A percentile compares a stretch with the other conserved stretches of the same genome.
Conservation (phyloP, 2,329 filamentous ascomycete species). For the Fusarium nodosum region DNA sequence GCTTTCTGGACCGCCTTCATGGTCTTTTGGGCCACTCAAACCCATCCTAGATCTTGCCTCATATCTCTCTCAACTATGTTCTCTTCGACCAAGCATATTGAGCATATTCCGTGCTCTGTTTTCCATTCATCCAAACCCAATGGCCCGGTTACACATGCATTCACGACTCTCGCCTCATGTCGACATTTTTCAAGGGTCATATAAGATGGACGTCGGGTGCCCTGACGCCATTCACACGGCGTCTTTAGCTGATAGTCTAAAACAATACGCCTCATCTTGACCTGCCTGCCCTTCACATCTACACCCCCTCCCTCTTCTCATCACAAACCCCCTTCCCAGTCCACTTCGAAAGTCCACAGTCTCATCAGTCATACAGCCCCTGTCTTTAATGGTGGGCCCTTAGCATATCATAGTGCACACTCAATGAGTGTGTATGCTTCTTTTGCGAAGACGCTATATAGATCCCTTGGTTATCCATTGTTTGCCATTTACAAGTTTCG, state of each 20-base stretch:
- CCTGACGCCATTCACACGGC: conserved; percentile 44
- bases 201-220: conserved; percentile 19
- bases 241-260: conserved; percentile 42
- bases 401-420: conserved; percentile 38
- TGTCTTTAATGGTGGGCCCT: conserved; percentile 44
- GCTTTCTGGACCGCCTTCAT: conserved; percentile 26
- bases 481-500: conserved; percentile 43
- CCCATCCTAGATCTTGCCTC: conserved; percentile 37
- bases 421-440: conserved; percentile 36
- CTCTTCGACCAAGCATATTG: conserved; percentile 18
- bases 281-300: conserved; percentile 36
- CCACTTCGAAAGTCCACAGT: conserved; percentile 29
- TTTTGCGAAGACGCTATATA: conserved; percentile 45
- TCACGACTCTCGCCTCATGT: conserved; percentile 14
- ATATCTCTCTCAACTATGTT: conserved; percentile 16
- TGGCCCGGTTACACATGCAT: conserved; percentile 29
- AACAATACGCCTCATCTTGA: conserved; percentile 48
- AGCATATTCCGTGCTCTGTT: neutral
- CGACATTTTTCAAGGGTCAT: conserved; percentile 18
- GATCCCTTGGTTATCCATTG: conserved; percentile 45
- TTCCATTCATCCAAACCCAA: conserved; percentile 9
- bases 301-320: conserved; percentile 38
- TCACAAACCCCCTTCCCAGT: conserved; percentile 31
- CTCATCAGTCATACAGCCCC: conserved; percentile 46
- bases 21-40: conserved; percentile 45